Conservation (phyloP, 2,329 filamentous ascomycete species). For the Pseudogymnoascus sp. region DNA sequence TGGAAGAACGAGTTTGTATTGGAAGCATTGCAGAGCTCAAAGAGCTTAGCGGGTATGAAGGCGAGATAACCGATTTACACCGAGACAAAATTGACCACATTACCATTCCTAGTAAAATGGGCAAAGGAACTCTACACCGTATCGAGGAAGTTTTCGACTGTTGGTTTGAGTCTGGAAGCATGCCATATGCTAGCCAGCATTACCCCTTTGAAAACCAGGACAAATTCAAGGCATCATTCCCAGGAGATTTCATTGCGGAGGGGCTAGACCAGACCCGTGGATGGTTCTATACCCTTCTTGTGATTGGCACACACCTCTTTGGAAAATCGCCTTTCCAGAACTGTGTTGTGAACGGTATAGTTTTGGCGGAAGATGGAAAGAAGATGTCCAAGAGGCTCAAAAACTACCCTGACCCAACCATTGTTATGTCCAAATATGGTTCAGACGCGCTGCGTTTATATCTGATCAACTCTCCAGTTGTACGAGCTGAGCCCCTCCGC, state of each 20-base stretch:
- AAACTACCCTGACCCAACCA: constrained; percentile 83
- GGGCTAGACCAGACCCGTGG: constrained; percentile 88
- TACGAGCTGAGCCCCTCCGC: constrained; percentile 78
- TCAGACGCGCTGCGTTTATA: constrained; percentile 92
- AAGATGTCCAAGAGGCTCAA: constrained; percentile 98
- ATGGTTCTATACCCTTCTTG: constrained; percentile 92
- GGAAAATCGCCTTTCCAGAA: constrained; percentile 84
- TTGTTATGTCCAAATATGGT: constrained; percentile 81
- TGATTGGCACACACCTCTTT: constrained; percentile 82
- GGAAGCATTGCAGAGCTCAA: constrained; percentile 79
- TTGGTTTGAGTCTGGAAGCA: constrained; percentile 94
- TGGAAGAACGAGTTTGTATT: constrained; percentile 77
- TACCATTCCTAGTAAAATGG: constrained; percentile 83
- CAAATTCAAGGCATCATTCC: constrained; percentile 71
- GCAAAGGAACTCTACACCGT: constrained; percentile 72
- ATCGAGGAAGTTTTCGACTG: constrained; percentile 91
- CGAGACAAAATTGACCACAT: constrained; percentile 90
- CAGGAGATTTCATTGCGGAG: constrained; percentile 90
- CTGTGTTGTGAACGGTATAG: constrained; percentile 92
- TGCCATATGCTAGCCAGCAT: constrained; percentile 87
- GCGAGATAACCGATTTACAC: constrained; percentile 77
- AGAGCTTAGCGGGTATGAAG: constrained; percentile 75
- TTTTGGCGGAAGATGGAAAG: constrained; percentile 89
- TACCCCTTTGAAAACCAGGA: constrained; percentile 88
- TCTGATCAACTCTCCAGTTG: constrained; percentile 92